phyloP scores from a whole-genome alignment of 495 filamentous ascomycete species.

The Hypoxylon lienhwacheense region DNA sequence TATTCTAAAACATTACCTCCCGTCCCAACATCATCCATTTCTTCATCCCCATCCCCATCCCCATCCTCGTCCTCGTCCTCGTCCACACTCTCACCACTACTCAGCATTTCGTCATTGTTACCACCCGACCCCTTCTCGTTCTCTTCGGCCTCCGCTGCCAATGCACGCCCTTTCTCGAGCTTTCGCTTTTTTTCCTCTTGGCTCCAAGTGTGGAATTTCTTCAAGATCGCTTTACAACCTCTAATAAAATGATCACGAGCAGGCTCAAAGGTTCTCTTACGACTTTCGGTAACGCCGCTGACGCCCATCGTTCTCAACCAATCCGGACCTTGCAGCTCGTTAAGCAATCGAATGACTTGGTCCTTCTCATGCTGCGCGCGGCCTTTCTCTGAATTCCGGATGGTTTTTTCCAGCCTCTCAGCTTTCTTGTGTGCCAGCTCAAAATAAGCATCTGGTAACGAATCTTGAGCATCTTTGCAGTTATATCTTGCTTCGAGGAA shows the following conservation, averaged over 20 bases:
- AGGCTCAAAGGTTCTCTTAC: conserved; percentile 81
- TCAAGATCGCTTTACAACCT: conserved; percentile 75
- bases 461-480: conserved; percentile 57
- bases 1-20: conserved; percentile 39
- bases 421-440: conserved; percentile 71
- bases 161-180: conserved; percentile 63
- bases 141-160: conserved; percentile 51
- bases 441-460: conserved; percentile 68
- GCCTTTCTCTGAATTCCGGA: conserved; percentile 91
- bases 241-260: conserved; percentile 80
- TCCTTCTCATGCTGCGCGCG: conserved; percentile 89
- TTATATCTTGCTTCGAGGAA: conserved; percentile 50
- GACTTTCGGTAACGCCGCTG: conserved; percentile 76
- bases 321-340: conserved; percentile 84
- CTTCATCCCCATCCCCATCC: conserved; percentile 30
- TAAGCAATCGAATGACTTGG: conserved; percentile 80
- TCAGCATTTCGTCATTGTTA: conserved; percentile 32
- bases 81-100: conserved; percentile 30
- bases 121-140: conserved; percentile 37
- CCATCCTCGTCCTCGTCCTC: conserved; percentile 32
- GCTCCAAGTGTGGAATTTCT: conserved; percentile 85
- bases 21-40: conserved; percentile 30
- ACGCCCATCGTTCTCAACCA: conserved; percentile 96
- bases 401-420: conserved; percentile 86
- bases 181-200: conserved; percentile 86